Evolutionary conservation across 2,329 filamentous ascomycete genomes (phyloP).

Genomic region (Zymoseptoria ardabiliae): DNA sequence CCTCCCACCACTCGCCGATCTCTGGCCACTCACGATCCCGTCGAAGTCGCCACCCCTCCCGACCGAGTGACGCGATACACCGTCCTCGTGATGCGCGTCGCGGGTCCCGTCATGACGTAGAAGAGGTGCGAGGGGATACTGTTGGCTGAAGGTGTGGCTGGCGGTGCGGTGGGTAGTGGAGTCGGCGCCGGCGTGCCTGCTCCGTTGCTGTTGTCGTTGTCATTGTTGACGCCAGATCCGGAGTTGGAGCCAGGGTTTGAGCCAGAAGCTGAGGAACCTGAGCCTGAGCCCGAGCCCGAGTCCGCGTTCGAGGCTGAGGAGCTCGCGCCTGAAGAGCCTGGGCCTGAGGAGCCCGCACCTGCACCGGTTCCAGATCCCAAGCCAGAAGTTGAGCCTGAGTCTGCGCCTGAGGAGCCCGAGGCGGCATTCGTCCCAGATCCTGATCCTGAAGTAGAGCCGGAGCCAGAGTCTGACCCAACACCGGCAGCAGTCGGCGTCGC

Average conservation of each 20-base stretch:
- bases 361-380: too few species aligned
- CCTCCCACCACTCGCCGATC: too few species aligned
- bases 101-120: not conserved
- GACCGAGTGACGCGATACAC: not conserved
- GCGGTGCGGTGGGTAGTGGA: not conserved
- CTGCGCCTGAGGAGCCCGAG: too few species aligned
- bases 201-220: not conserved
- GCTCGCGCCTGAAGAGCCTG: too few species aligned
- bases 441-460: too few species aligned
- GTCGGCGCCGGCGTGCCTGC: not conserved
- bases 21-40: not conserved
- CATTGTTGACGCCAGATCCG: not conserved
- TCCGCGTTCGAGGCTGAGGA: too few species aligned
- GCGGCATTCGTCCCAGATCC: too few species aligned
- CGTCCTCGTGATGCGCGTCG: not conserved
- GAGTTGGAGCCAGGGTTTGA: not conserved
- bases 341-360: too few species aligned
- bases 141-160: not conserved
- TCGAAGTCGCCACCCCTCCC: not conserved
- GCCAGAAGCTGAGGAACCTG: too few species aligned
- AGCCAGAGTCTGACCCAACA: not conserved
- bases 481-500: not conserved
- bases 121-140: not conserved
- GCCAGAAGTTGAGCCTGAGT: too few species aligned
- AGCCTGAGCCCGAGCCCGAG: not conserved